Base-by-base conservation (phyloP, 1,284 basidiomycete genomes). In the Moniliella sp. region DNA sequence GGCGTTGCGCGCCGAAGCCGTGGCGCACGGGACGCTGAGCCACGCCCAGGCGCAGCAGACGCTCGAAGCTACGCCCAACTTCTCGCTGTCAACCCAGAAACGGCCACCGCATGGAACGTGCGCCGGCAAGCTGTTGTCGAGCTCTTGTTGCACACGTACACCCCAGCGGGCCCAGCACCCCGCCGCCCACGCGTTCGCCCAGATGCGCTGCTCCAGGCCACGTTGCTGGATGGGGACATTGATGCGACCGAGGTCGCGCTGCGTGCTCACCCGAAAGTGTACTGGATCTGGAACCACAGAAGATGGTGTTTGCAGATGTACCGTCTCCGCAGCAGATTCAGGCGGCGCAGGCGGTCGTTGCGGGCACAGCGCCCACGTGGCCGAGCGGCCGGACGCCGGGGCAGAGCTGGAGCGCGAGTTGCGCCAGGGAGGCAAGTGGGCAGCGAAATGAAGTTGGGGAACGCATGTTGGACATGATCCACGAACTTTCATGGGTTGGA, bases 241-340 rank as follows among this genome's bases (percentile, higher is more conserved):
- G 32, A 32, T 13, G 27, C 57, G 14, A 54, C 55, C 5, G 45
- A 46, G 25, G 43, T 49, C 26, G 51, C 47, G n/a, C 39, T 59
- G 15, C 32, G 47, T 8, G 40, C 47, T 3, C 50, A 57, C 37
- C 56, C 56, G 2, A 59, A 59, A 27, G 56, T 59, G 7, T 59
- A 59, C 31, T 59, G 56, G 56, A 49, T 59, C 18, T 59, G 56
- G 56, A 57, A 55, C 35, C 56, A 59, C 34, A 37, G 56, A 9
- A 48, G 45, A 27, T 59, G 56, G 56, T 59, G 56, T 33, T 29
- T 59, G 8, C 26, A 33, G 19, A 4, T 40, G 37, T 12, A 51
- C 29, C 35, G 18, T 14, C 31, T 12, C 13, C 15, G 9, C 12
- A 16, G 10, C 33, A 5, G 28, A 30, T 7, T 15, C 10, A 8